A percentile compares a stretch with the other conserved stretches of the same genome.
These are phyloP conservation scores for Hibiscus tridactylites DNA, from an alignment of 345 rosid genomes.

Conservation along the genomic window DNA sequence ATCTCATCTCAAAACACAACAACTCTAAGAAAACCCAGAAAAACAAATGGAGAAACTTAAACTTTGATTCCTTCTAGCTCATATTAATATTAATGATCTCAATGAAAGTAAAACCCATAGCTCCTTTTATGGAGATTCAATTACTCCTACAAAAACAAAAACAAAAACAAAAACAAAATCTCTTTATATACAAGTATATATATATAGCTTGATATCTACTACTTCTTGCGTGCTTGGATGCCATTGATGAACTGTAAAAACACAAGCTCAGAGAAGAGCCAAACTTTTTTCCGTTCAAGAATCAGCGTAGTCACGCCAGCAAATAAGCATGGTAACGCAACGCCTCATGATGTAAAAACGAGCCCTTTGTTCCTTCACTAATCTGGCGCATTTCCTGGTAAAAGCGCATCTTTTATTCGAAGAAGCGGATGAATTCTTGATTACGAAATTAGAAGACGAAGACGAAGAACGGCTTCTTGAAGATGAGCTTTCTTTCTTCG, in stretches of 20 bases:
- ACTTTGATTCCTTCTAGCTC: constrained; percentile 5
- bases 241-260: constrained; percentile 8
- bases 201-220: constrained; percentile 7
- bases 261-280: constrained; percentile 13
- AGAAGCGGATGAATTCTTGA: constrained; percentile 22
- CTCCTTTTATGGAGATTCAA: constrained; percentile 22
- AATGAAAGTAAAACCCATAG: background rate
- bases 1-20: constrained; percentile 14
- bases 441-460: constrained; percentile 20
- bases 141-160: background rate
- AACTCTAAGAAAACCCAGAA: constrained; percentile 2
- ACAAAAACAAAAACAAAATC: constrained; percentile 3
- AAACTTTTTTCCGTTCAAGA: constrained; percentile 26
- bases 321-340: constrained; percentile 84
- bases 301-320: constrained; percentile 85
- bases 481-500: constrained; percentile 56
- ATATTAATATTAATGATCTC: constrained; percentile 6
- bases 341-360: constrained; percentile 89
- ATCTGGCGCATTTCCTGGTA: constrained; percentile 68
- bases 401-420: constrained; percentile 48
- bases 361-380: constrained; percentile 88
- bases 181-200: constrained; percentile 44
- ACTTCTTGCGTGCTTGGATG: constrained; percentile 23
- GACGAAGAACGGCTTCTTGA: constrained; percentile 40
- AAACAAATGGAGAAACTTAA: background rate